Evolutionary conservation across 148 eudicot species (phyloP).

Genomic region (Selenicereus undatus): DNA sequence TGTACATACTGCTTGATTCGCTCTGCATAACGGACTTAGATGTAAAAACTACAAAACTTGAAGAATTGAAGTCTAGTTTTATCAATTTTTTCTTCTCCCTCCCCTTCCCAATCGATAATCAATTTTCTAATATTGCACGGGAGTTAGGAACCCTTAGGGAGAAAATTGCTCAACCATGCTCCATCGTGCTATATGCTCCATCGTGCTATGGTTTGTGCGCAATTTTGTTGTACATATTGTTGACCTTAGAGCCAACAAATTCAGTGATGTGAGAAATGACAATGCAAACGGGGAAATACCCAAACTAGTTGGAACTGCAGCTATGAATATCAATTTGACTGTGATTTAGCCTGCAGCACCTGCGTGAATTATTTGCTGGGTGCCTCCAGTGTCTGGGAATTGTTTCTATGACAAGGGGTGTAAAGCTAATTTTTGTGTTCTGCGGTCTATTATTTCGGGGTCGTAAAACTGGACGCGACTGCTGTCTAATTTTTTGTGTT

Average conservation of each 20-base stretch:
- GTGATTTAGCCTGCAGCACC: not conserved
- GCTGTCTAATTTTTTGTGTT: not conserved
- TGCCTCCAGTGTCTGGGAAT: not conserved
- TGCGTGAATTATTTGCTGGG: not conserved
- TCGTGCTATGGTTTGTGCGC: not conserved
- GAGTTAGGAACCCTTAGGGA: not conserved
- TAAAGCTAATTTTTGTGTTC: not conserved
- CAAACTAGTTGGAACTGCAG: not conserved
- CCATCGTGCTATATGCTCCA: not conserved
- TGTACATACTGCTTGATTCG: conserved; percentile 9
- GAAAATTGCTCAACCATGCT: not conserved
- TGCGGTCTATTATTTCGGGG: too few species aligned
- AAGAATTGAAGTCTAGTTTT: not conserved
- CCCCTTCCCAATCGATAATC: not conserved
- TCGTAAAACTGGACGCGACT: too few species aligned
- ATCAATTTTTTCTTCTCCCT: not conserved
- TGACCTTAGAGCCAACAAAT: conserved; percentile 1
- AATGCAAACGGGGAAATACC: conserved; percentile 1
- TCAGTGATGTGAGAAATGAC: not conserved
- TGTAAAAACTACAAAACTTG: not conserved
- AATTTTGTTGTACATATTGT: conserved; percentile 19
- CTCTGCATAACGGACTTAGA: conserved; percentile 9
- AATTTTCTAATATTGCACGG: conserved; percentile 1
- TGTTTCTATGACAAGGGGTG: not conserved
- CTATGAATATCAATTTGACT: not conserved